These are phyloP conservation scores for Leucogyrophana mollusca DNA, from an alignment of 768 basidiomycete species.

Conservation along the genomic window DNA sequence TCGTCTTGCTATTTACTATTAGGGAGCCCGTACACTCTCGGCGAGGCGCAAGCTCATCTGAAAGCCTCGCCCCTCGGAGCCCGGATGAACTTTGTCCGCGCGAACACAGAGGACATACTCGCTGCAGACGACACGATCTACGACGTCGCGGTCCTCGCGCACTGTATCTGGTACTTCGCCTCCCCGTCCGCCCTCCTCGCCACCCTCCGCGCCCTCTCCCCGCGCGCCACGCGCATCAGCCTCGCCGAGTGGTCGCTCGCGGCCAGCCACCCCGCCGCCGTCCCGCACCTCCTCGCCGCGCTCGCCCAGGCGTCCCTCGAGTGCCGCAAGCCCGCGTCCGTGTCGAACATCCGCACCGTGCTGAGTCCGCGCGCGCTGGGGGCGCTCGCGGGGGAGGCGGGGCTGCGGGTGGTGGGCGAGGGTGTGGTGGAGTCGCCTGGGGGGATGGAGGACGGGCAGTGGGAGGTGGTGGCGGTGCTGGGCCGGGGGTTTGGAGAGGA, in stretches of 20 bases:
- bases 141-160: constrained; percentile 34
- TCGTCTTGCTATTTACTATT: no score
- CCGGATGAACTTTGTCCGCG: constrained; percentile 34
- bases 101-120: constrained; percentile 29
- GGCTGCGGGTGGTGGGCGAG: constrained; percentile 21
- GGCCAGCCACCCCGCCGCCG: constrained; percentile 14
- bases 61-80: constrained; percentile 26
- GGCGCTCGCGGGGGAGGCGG: constrained; percentile 20
- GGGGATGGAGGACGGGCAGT: constrained; percentile 31
- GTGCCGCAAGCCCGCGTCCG: constrained; percentile 24
- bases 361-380: constrained; percentile 32
- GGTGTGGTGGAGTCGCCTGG: constrained; percentile 17
- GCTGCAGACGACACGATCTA: constrained; percentile 16
- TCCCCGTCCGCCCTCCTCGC: constrained; percentile 26
- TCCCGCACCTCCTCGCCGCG: constrained; percentile 34
- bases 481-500: constrained; percentile 20
- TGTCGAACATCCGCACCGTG: constrained; percentile 36
- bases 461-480: constrained; percentile 31
- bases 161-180: constrained; percentile 40
- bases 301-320: constrained; percentile 36
- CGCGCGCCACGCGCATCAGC: constrained; percentile 24
- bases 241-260: constrained; percentile 36
- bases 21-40: constrained; percentile 37
- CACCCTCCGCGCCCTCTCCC: constrained; percentile 26
- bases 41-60: constrained; percentile 34